phyloP scores from a whole-genome alignment of 768 basidiomycete genomes.

The Mycena chlorophos region DNA sequence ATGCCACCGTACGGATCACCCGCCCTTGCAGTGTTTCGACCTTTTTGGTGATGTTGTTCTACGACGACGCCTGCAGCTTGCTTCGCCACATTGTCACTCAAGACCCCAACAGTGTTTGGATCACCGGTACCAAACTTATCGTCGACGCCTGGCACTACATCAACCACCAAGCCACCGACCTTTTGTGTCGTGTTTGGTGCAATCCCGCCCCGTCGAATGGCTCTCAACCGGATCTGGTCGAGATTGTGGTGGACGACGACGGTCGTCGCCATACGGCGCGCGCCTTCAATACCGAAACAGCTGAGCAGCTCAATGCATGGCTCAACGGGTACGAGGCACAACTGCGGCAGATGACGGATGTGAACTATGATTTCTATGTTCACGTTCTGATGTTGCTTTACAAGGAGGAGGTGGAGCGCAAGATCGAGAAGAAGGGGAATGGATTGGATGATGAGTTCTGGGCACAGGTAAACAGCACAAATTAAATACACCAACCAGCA shows the following conservation, averaged over 20 bases:
- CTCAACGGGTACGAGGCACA: constrained; percentile 21
- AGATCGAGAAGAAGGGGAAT: constrained; percentile 1
- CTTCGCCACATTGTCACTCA: constrained; percentile 20
- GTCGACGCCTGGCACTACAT: constrained; percentile 19
- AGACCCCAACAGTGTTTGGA: constrained; percentile 15
- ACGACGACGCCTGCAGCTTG: constrained; percentile 22
- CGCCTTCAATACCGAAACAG: constrained; percentile 25
- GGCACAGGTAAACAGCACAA: background rate
- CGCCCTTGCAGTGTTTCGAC: no score
- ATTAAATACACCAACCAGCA: background rate
- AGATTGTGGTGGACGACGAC: constrained; percentile 1
- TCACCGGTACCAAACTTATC: constrained; percentile 16
- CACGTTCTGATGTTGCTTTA: constrained; percentile 21
- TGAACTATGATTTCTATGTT: constrained; percentile 20
- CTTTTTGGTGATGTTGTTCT: no score
- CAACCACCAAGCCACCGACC: constrained; percentile 8
- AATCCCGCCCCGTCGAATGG: constrained; percentile 21
- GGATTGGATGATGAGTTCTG: background rate
- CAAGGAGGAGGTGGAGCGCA: constrained; percentile 11
- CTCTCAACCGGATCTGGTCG: constrained; percentile 22
- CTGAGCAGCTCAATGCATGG: constrained; percentile 26
- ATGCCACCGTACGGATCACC: no score
- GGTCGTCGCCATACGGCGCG: constrained; percentile 9
- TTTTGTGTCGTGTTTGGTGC: constrained; percentile 19
- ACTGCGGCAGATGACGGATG: constrained; percentile 18